Base-by-base conservation (phyloP, 208 protist species). In the Acanthamoeba castellanii region DNA sequence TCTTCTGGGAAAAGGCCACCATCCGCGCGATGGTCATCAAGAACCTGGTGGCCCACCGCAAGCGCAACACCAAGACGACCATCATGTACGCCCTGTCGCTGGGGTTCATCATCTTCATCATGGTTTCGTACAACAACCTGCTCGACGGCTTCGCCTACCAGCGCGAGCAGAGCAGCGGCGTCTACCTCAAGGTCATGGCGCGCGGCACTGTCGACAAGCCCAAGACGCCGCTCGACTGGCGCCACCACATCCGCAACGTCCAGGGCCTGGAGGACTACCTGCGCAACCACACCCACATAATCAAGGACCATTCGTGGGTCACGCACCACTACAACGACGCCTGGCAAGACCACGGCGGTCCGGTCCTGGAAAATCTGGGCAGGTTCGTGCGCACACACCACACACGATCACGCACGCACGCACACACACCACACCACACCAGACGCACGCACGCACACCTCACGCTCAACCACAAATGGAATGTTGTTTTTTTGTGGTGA, bases 31-130 rank as follows among this genome's bases (percentile, higher is more conserved):
- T 95, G 52, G 96, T 99, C 27, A 45, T 97, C 14, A 99, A 99
- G 95, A 99, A 98, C 95, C 93, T 99, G 18, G 94, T 97, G 5
- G 97, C 98, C 57, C 99, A 99, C 81, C 97, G 98, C 57, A 27
- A 78, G 52, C 95, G 98, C 76, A 99, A 99, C 95, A 97, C 98
- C 32, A 99, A 99, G 96, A 99, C 99, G 8, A 98, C 99, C 9
- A 95, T 99, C 25, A 99, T 99, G 98, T 99, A 99, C 95, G 95
- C 99, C 2, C 92, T 99, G 0, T 97, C 97, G 16, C 95, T 99
- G 20, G 97, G 97, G 52, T 99, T 99, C 92, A 97, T 99, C 74
- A 97, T 99, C 66, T 99, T 99, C 97, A 97, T 99, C 89, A 97
- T 98, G 30, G 98, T 99, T 16, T 95, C 96, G 9, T 98, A 98